Evolutionary conservation across 2,329 filamentous ascomycete genomes (phyloP).

Genomic region (Mariannaea sp.): DNA sequence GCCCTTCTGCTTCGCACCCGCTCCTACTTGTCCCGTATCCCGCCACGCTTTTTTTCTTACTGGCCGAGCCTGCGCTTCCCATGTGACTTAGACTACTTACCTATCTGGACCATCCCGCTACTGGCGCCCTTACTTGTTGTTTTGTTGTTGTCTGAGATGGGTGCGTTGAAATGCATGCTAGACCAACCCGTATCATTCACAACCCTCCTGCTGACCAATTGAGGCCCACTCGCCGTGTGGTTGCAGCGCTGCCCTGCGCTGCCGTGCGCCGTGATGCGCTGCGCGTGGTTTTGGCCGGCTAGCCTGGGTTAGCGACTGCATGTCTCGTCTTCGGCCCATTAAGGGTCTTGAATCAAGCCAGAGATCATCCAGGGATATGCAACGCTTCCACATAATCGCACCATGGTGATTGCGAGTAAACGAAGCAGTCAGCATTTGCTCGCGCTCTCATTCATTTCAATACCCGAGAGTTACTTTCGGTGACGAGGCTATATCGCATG

Average conservation of each 20-base stretch:
- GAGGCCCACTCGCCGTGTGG: not conserved
- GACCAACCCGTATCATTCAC: not conserved
- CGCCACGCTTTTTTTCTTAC: not conserved
- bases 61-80: not conserved
- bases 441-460: too few species aligned
- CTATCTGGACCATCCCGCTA: constrained; percentile 3
- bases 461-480: too few species aligned
- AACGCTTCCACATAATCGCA: too few species aligned
- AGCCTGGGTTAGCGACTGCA: constrained; percentile 1
- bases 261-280: too few species aligned
- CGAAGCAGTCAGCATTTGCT: too few species aligned
- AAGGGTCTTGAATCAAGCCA: not conserved
- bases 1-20: not conserved
- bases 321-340: not conserved
- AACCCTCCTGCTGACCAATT: constrained; percentile 14
- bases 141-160: constrained; percentile 24
- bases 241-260: not conserved
- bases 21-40: not conserved
- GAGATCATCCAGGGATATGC: not conserved
- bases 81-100: not conserved
- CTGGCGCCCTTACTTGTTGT: constrained; percentile 25
- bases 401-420: too few species aligned
- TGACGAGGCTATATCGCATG: too few species aligned
- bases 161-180: too few species aligned
- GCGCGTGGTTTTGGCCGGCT: not conserved